A percentile compares a stretch with the other conserved stretches of the same genome.
Conservation (phyloP, 345 rosid genomes). For the Eucalyptus pauciflora region DNA sequence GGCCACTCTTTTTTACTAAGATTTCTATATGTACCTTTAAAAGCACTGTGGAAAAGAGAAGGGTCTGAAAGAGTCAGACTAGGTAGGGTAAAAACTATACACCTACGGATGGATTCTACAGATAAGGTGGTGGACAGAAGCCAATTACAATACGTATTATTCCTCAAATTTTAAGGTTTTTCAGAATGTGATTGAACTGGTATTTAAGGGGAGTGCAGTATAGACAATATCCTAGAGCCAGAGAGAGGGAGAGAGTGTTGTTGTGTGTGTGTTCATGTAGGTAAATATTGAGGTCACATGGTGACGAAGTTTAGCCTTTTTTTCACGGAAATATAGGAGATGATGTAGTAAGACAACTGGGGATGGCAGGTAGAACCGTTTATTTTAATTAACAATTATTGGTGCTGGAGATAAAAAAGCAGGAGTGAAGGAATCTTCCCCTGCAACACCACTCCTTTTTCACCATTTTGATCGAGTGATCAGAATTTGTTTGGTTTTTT, state of each 20-base stretch:
- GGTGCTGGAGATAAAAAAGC: not conserved
- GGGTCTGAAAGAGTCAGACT: not conserved
- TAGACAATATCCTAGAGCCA: not conserved
- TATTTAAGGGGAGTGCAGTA: not conserved
- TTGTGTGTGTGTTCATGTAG: not conserved
- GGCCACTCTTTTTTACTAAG: not conserved
- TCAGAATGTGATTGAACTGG: not conserved
- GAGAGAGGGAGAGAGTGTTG: not conserved
- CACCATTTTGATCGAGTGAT: not conserved
- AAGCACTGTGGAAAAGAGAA: not conserved
- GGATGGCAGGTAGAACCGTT: conserved; percentile 1
- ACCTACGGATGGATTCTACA: not conserved
- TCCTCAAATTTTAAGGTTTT: not conserved
- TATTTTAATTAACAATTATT: not conserved
- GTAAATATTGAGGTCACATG: conserved; percentile 22
- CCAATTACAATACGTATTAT: not conserved
- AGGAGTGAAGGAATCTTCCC: conserved; percentile 17
- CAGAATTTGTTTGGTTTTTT: not conserved
- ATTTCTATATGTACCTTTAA: not conserved
- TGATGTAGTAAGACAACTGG: not conserved
- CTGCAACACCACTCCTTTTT: not conserved
- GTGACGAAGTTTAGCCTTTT: conserved; percentile 31
- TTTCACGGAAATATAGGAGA: conserved; percentile 53
- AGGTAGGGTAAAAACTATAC: not conserved
- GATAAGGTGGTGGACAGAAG: not conserved